Evolutionary conservation across 2,329 filamentous ascomycete species (phyloP).

Genomic region (Nectriaceae sp.): DNA sequence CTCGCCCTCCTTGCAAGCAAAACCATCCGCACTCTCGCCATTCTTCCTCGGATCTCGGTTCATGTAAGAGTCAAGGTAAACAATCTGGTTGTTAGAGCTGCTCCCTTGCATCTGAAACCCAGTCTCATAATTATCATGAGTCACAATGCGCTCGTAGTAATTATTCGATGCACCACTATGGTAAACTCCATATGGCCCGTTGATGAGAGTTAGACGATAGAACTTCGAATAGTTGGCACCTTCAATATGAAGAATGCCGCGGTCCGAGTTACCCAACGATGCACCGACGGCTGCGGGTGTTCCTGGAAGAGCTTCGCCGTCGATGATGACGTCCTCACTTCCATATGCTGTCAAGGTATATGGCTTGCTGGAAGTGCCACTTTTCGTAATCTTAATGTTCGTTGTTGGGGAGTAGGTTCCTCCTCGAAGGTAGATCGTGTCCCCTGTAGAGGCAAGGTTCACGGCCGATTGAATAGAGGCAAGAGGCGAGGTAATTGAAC

Average conservation of each 20-base stretch:
- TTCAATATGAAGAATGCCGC: constrained; percentile 50
- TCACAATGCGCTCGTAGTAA: constrained; percentile 37
- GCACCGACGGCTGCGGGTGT: constrained; percentile 44
- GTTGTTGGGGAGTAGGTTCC: constrained; percentile 48
- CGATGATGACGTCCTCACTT: constrained; percentile 45
- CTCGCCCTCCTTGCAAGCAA: constrained; percentile 48
- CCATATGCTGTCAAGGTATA: constrained; percentile 45
- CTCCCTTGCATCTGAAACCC: constrained; percentile 39
- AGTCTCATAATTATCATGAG: constrained; percentile 41
- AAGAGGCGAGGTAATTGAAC: constrained; percentile 41
- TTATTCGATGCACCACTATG: constrained; percentile 38
- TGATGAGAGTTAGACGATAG: constrained; percentile 40
- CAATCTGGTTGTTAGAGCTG: constrained; percentile 39
- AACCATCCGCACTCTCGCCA: constrained; percentile 52
- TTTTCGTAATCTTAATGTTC: constrained; percentile 50
- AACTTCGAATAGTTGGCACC: constrained; percentile 47
- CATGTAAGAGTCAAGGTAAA: constrained; percentile 45
- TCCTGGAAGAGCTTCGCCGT: constrained; percentile 43
- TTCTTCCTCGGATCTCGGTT: constrained; percentile 53
- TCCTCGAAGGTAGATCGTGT: constrained; percentile 46
- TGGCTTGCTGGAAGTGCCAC: constrained; percentile 41
- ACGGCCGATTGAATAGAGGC: constrained; percentile 50
- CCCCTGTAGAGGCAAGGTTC: constrained; percentile 46
- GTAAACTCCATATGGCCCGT: constrained; percentile 41
- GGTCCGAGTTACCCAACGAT: constrained; percentile 40